Percentiles rank a stretch among this genome's conserved stretches.
These are phyloP conservation scores for Botrytis fragariae DNA, from an alignment of 2,329 filamentous ascomycete genomes.

Conservation along the genomic window DNA sequence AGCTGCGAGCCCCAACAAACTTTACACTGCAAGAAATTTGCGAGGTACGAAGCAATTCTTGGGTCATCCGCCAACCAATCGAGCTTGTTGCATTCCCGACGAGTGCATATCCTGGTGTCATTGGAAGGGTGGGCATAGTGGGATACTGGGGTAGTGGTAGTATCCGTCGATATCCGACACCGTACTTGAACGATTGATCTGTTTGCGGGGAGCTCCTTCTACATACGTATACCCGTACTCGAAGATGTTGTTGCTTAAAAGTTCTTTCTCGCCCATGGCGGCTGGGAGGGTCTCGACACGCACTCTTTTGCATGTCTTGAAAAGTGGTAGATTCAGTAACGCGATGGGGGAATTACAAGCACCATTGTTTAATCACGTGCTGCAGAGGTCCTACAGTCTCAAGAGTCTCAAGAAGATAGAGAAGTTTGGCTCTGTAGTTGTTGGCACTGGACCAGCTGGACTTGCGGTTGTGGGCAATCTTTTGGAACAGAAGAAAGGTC, in stretches of 20 bases:
- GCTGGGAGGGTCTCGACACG: slow-evolving; percentile 11
- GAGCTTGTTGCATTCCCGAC: neutral
- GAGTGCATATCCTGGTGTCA: neutral
- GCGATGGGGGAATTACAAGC: slow-evolving; percentile 2
- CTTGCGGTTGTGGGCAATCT: slow-evolving; percentile 61
- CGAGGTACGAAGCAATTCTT: neutral
- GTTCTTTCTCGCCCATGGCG: slow-evolving; percentile 3
- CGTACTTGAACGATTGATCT: slow-evolving; percentile 4
- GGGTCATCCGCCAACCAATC: neutral
- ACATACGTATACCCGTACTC: neutral
- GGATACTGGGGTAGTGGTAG: neutral
- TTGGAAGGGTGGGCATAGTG: neutral
- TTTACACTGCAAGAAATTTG: neutral
- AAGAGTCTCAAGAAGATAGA: slow-evolving; percentile 2
- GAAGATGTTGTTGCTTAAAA: slow-evolving; percentile 5
- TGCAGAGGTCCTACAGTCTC: neutral
- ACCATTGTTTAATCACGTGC: neutral
- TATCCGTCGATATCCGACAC: slow-evolving; percentile 1
- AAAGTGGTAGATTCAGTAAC: slow-evolving; percentile 3
- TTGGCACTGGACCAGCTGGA: slow-evolving; percentile 58
- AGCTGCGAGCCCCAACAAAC: neutral
- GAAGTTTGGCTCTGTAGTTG: slow-evolving; percentile 53
- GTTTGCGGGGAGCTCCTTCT: neutral
- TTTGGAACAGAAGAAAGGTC: slow-evolving; percentile 51
- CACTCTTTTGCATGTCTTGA: slow-evolving; percentile 3